phyloP scores from a whole-genome alignment of 495 filamentous ascomycete species.

The Aspergillus kassunensis region DNA sequence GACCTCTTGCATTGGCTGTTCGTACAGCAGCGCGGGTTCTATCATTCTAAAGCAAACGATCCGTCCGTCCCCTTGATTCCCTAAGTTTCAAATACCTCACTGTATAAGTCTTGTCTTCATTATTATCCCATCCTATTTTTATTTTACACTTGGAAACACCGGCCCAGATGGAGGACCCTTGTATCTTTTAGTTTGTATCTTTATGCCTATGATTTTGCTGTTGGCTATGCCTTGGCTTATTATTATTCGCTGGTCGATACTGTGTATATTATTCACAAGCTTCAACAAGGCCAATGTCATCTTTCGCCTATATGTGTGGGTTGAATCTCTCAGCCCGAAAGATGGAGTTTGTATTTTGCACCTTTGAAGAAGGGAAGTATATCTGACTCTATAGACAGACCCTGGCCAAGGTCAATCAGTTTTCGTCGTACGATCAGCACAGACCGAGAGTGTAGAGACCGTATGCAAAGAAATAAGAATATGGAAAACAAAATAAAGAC shows the following conservation, averaged over 20 bases:
- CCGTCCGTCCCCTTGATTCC: not conserved
- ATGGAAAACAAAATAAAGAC: conserved; percentile 6
- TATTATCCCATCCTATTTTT: not conserved
- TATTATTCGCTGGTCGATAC: not conserved
- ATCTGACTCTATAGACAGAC: conserved; percentile 3
- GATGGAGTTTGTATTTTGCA: not conserved
- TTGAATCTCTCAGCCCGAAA: not conserved
- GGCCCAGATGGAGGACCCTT: not conserved
- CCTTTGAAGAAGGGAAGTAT: not conserved
- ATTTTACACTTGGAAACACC: not conserved
- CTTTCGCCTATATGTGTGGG: not conserved
- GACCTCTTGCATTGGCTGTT: conserved; percentile 36
- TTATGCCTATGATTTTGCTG: not conserved
- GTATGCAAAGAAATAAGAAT: conserved; percentile 1
- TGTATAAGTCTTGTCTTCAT: not conserved
- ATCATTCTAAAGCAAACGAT: conserved; percentile 5
- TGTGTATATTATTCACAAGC: not conserved
- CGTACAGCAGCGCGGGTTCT: conserved; percentile 29
- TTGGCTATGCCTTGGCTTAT: not conserved
- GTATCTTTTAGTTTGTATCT: conserved; percentile 1
- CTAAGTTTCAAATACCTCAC: not conserved
- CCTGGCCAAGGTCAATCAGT: not conserved
- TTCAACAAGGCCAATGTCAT: not conserved
- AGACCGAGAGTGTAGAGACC: not conserved
- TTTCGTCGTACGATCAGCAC: not conserved